Conservation (phyloP, 129 eudicot genomes). For the Centaurea solstitialis region DNA sequence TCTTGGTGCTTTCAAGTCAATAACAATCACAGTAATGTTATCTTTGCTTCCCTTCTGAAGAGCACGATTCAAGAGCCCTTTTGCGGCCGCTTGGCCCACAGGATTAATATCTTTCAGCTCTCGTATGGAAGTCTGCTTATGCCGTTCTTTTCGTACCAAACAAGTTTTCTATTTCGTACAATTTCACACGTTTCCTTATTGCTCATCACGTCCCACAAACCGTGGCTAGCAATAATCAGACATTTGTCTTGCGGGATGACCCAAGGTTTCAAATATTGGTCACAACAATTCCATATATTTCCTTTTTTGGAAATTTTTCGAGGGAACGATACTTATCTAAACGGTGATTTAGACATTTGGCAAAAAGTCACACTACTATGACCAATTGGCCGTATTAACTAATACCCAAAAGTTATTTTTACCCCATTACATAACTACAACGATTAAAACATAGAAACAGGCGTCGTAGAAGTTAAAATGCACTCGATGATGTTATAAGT, state of each 20-base stretch:
- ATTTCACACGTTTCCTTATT: conserved; percentile 60
- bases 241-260: too few relatives aligned
- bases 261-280: conserved; percentile 64
- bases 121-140: conserved; percentile 9
- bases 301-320: not conserved
- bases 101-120: conserved; percentile 55
- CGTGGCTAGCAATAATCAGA: conserved; percentile 65
- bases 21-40: conserved; percentile 57
- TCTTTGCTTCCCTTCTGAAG: conserved; percentile 70
- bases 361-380: not conserved
- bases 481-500: too few relatives aligned
- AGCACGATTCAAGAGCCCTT: conserved; percentile 53
- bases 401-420: too few relatives aligned
- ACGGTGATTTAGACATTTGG: too few relatives aligned
- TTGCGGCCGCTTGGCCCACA: conserved; percentile 60
- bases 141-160: conserved; percentile 65
- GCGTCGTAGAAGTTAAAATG: too few relatives aligned
- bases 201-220: conserved; percentile 72
- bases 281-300: conserved; percentile 9
- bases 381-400: too few relatives aligned
- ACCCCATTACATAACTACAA: too few relatives aligned
- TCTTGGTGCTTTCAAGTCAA: conserved; percentile 63
- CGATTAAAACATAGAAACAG: too few relatives aligned
- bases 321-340: not conserved
- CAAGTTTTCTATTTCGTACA: conserved; percentile 57